phyloP scores from a whole-genome alignment of 257 asterid genomes.

The Cinchona pubescens region DNA sequence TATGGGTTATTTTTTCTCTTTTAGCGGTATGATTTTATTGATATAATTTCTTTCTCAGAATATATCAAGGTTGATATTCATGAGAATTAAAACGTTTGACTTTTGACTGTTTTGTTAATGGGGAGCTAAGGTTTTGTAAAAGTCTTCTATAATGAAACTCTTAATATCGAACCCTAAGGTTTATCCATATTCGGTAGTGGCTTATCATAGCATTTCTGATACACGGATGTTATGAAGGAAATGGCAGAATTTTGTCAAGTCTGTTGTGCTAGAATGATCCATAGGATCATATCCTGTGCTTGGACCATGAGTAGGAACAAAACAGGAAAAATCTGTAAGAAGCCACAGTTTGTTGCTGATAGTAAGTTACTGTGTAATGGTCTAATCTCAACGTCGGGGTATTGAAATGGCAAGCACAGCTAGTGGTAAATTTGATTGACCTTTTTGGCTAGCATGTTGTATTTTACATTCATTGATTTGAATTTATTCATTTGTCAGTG shows the following conservation, averaged over 20 bases:
- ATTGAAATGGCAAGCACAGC: background rate
- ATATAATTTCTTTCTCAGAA: background rate
- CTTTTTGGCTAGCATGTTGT: background rate
- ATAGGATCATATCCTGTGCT: background rate
- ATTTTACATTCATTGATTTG: background rate
- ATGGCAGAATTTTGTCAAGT: too few species aligned
- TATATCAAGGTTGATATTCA: background rate
- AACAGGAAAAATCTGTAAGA: background rate
- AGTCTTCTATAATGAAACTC: background rate
- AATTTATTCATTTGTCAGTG: background rate
- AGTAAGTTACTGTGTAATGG: background rate
- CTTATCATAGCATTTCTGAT: background rate
- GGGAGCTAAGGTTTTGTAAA: background rate
- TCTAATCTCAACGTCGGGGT: background rate
- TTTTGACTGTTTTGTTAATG: background rate
- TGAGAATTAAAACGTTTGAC: background rate
- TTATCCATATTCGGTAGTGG: background rate
- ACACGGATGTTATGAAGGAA: background rate
- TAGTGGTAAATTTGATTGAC: background rate
- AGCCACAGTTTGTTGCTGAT: background rate
- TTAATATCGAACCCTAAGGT: background rate
- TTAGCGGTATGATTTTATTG: background rate
- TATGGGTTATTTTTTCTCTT: background rate
- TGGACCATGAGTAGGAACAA: background rate
- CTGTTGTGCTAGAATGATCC: background rate